Base-by-base conservation (phyloP, 805 yeast species). In the Teunomyces barrocoloradensis region DNA sequence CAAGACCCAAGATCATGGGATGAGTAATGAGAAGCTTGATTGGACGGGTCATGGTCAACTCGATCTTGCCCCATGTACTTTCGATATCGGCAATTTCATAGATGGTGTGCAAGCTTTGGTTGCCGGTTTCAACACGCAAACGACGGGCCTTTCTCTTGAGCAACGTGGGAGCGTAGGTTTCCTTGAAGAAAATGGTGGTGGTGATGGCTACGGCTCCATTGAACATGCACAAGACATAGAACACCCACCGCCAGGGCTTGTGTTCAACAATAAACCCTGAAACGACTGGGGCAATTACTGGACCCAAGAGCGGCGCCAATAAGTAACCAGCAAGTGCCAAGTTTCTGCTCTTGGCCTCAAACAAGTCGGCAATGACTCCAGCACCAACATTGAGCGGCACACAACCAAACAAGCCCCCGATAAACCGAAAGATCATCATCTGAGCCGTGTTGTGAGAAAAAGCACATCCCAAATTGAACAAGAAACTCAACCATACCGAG, bases 311-410 rank as follows among this genome's bases (percentile, higher is more conserved):
- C 2, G 89, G 88, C 2, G 83, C 75, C 13, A 84, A 68, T 0
- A 87, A 75, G 58, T 77, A 83, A 6, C 79, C 63, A 1, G 85
- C 80, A 69, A 83, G 66, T 1, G 86, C 85, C 32, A 68, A 59
- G 43, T 78, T 80, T 44, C 89, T 71, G 29, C 77, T 71, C 41
- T 68, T 59, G 49, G 77, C 79, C 44, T 69, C 69, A 71, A 74
- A 84, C 50, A 84, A 57, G 57, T 85, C 90, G 15, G 86, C 81
- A 36, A 85, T 64, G 6, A 81, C 77, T 17, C 89, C 89, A 1
- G 87, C 87, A 20, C 87, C 88, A 6, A 83, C 83, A 40, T 83
- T 80, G 32, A 84, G 65, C 1, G 89, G 85, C 0, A 87, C 83
- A 45, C 84, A 77, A 5, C 86, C 87, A 44, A 82, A 80, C n/a